phyloP scores from a whole-genome alignment of 2,329 filamentous ascomycete genomes.

The Fusarium sp. region DNA sequence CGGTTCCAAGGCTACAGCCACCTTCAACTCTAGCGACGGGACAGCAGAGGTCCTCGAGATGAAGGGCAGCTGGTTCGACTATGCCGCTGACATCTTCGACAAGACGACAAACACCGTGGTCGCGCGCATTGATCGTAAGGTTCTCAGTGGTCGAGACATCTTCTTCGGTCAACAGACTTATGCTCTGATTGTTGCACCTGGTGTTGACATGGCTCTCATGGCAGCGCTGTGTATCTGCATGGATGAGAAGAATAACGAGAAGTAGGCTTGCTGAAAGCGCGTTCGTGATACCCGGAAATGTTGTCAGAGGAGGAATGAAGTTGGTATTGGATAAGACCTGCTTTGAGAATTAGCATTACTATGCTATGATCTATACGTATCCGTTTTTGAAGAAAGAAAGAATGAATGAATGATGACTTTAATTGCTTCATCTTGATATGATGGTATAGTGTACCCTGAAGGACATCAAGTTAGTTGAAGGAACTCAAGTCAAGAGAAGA shows the following conservation, averaged over 20 bases:
- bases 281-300: slow-evolving; percentile 13
- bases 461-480: not conserved
- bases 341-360: not conserved
- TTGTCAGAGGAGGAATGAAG: not conserved
- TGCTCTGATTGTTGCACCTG: slow-evolving; percentile 71
- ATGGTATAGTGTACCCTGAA: not conserved
- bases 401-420: too few species aligned
- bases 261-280: not conserved
- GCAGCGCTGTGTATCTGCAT: slow-evolving; percentile 76
- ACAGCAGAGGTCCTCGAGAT: slow-evolving; percentile 64
- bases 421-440: too few species aligned
- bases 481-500: not conserved
- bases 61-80: slow-evolving; percentile 73
- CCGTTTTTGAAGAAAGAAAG: too few species aligned
- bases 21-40: slow-evolving; percentile 66
- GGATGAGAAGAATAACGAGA: slow-evolving; percentile 71
- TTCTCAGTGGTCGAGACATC: slow-evolving; percentile 69
- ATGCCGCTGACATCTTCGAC: slow-evolving; percentile 69
- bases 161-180: slow-evolving; percentile 75
- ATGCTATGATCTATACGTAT: not conserved
- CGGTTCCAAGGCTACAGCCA: slow-evolving; percentile 67
- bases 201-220: slow-evolving; percentile 75
- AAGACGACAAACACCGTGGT: slow-evolving; percentile 64
- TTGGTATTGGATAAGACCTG: not conserved
- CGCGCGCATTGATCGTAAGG: slow-evolving; percentile 70